Conservation (phyloP, 257 asterid genomes). For the Solanum piurae region DNA sequence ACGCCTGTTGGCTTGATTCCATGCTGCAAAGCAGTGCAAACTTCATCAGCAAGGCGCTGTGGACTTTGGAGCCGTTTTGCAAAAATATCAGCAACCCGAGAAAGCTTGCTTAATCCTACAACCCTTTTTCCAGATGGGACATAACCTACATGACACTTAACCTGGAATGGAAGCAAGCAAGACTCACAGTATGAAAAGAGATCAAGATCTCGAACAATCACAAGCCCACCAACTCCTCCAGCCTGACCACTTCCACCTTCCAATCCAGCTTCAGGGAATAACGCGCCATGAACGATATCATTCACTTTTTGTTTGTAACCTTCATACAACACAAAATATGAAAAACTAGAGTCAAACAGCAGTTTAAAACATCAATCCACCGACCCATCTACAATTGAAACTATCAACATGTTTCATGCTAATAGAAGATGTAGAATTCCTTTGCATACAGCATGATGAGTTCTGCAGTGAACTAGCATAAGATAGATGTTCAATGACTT, state of each 20-base stretch:
- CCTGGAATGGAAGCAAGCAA: slow-evolving; percentile 91
- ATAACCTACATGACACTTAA: slow-evolving; percentile 85
- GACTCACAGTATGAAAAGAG: slow-evolving; percentile 87
- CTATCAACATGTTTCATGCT: not conserved
- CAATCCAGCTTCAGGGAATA: slow-evolving; percentile 83
- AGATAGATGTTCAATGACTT: not conserved
- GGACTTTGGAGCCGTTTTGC: slow-evolving; percentile 93
- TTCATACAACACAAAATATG: slow-evolving; percentile 7
- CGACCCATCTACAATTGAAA: not conserved
- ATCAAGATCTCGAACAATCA: slow-evolving; percentile 88
- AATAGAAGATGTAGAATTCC: not conserved
- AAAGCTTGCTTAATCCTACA: slow-evolving; percentile 86
- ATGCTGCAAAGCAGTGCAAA: slow-evolving; percentile 62
- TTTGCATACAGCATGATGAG: not conserved
- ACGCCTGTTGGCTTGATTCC: slow-evolving; percentile 81
- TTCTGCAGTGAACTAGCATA: not conserved
- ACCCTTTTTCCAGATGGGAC: slow-evolving; percentile 76
- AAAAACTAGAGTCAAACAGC: not conserved
- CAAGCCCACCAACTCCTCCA: slow-evolving; percentile 94
- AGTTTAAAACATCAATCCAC: not conserved
- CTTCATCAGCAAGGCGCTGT: slow-evolving; percentile 63
- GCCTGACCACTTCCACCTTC: slow-evolving; percentile 70
- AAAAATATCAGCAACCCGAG: slow-evolving; percentile 79
- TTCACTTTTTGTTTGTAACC: slow-evolving; percentile 72
- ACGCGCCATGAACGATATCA: slow-evolving; percentile 72